Evolutionary conservation across 2,329 filamentous ascomycete species (phyloP), one percentile per base, ranked within the genome.

Genomic region (Aspergillus cejpii): DNA sequence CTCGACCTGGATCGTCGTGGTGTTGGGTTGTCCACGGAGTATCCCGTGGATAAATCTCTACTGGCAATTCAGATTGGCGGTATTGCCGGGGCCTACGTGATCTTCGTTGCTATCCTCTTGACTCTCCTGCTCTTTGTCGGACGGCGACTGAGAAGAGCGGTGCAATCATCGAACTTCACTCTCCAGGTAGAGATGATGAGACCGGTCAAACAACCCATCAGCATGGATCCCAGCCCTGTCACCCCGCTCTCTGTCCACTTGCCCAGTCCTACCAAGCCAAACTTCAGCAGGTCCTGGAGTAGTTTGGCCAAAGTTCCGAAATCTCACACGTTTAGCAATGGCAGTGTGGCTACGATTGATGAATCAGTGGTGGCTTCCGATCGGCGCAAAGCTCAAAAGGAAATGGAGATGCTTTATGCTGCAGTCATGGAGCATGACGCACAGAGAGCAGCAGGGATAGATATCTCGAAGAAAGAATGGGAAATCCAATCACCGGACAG

Each of bases 361-460:
- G 81, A 84, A 47, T 77, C 76, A 47, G 78, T 95, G 12, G 77
- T 96, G 19, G 79, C 84, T 47, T 77, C 79, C 48, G 87, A 95
- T 67, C 80, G 78, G 62, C 75, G 78, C 59, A 83, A 84, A 71
- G 82, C 87, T 51, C 83, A 92, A 65, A 76, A 83, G 53, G 86
- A 95, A 64, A 81, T 96, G 66, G 89, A 95, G 65, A 81, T 87
- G 57, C 81, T 97, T 64, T 97, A 96, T 69, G 88, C 83, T 50
- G 85, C 89, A 55, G 90, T 95, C 52, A 85, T 95, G 82, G 87
- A 89, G 65, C 86, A 94, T 57, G 90, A 96, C 52, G 76, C 74
- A 37, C 69, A 72, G 51, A 75, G 72, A 48, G 57, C 61, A 11
- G 54, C 60, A 1, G 54, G 48, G 8, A 36, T 56, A 5, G 50